Conservation (phyloP, 2,329 filamentous ascomycete genomes). For the Plectosphaerella plurivora region DNA sequence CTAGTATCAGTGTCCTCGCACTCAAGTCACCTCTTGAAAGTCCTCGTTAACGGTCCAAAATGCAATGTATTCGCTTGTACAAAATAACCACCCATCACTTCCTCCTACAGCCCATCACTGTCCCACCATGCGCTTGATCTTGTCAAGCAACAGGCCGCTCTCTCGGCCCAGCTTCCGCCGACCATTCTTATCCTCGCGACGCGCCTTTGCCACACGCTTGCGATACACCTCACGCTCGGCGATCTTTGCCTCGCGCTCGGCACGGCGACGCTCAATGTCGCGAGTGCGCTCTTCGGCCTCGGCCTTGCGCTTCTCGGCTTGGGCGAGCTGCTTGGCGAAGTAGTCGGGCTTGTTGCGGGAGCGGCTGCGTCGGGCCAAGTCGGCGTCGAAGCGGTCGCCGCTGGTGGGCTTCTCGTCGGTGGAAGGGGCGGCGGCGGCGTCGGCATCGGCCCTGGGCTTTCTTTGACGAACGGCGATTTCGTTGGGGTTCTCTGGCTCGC, state of each 20-base stretch:
- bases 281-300: slow-evolving; percentile 36
- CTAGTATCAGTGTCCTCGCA: too few relatives aligned
- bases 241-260: slow-evolving; percentile 60
- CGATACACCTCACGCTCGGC: slow-evolving; percentile 63
- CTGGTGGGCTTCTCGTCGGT: slow-evolving; percentile 3
- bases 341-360: slow-evolving; percentile 42
- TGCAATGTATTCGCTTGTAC: not conserved
- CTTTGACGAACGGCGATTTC: slow-evolving; percentile 8
- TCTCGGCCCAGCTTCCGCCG: slow-evolving; percentile 79
- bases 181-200: slow-evolving; percentile 61
- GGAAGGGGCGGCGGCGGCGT: slow-evolving; percentile 11
- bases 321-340: slow-evolving; percentile 59
- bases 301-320: slow-evolving; percentile 38
- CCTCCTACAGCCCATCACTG: slow-evolving; percentile 15
- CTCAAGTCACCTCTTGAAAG: not conserved
- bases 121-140: slow-evolving; percentile 68
- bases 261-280: slow-evolving; percentile 43
- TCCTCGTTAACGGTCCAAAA: not conserved
- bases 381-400: slow-evolving; percentile 10
- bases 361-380: slow-evolving; percentile 10
- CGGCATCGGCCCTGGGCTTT: not conserved
- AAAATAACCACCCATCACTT: not conserved
- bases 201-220: slow-evolving; percentile 69
- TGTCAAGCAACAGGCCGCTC: slow-evolving; percentile 72
- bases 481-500: slow-evolving; percentile 11